Evolutionary conservation across 2,329 filamentous ascomycete species (phyloP), one percentile per base, ranked within the genome.

Genomic region (Cephalotrichum gorgonifer): DNA sequence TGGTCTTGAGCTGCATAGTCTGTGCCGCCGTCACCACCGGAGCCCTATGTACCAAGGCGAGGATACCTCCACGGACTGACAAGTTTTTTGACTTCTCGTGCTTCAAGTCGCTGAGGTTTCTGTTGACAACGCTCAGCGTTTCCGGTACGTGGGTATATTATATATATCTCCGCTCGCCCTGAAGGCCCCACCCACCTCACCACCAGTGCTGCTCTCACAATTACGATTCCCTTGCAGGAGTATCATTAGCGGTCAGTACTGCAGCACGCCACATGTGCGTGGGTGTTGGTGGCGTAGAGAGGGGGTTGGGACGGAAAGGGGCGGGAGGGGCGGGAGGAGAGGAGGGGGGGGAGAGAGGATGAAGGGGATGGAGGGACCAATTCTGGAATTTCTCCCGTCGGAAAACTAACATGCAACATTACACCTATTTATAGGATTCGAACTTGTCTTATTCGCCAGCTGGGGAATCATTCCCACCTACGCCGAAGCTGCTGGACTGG

Each of bases 31-130:
- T 70, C 6, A 77, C 82, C 0, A 57, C 73, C 0, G 81, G 78
- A 6, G 72, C 85, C 50, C 86, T 85, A 64, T 79, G 86, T 54
- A 75, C 85, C 59, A 82, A 86, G 60, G 84, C 76, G 74, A 81
- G 78, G 2, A 68, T 85, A 7, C n/a, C 25, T 6, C 7, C 28
- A 6, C 31, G 27, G 31, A 26, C 35, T 38, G 33, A 44, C 43
- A 51, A 38, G 51, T 52, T 46, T 27, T 54, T 44, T 22, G 48
- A 51, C 44, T 44, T 51, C 30, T 33, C 50, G 8, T 52, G 53
- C 43, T 54, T 57, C 42, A 33, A 43, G 22, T 56, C 54, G 15
- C 44, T 45, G 17, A 55, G 57, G 30, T 63, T 63, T 42, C 54
- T 60, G 52, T 54, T 60, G 20, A 51, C 58, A 20, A 54, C 55